Percentiles rank a stretch among this genome's conserved stretches.
phyloP scores from a whole-genome alignment of 257 asterid species.

The Primulina eburnea region DNA sequence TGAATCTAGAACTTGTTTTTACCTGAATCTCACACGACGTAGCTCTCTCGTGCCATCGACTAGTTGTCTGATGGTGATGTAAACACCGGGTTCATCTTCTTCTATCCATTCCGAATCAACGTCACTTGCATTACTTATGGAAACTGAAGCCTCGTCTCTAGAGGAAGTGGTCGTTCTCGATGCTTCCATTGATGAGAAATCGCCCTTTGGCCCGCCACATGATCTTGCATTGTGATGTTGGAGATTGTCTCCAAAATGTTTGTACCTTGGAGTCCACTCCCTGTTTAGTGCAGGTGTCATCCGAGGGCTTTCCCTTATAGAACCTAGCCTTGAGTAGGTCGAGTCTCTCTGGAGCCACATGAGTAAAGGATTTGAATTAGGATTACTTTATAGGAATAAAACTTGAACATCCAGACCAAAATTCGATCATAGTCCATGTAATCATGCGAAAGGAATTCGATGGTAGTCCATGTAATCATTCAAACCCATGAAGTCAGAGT shows the following conservation, averaged over 20 bases:
- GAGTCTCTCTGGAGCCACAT: constrained; percentile 77
- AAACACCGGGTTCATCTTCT: constrained; percentile 56
- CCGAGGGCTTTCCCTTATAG: constrained; percentile 72
- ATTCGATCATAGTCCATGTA: background rate
- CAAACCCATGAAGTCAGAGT: background rate
- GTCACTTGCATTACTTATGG: constrained; percentile 59
- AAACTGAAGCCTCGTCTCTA: constrained; percentile 79
- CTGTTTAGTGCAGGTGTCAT: constrained; percentile 72
- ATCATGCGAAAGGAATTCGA: background rate
- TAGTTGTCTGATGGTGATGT: constrained; percentile 50
- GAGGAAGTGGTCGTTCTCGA: constrained; percentile 82
- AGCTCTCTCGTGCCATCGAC: constrained; percentile 56
- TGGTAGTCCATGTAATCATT: background rate
- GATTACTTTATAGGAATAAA: background rate
- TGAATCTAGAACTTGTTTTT: background rate
- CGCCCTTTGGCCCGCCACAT: constrained; percentile 46
- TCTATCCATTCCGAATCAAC: constrained; percentile 52
- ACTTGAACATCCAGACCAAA: background rate
- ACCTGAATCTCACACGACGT: constrained; percentile 59
- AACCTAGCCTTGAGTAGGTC: constrained; percentile 69
- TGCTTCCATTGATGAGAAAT: constrained; percentile 58
- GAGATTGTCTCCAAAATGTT: constrained; percentile 10
- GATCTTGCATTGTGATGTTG: constrained; percentile 48
- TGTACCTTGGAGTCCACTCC: constrained; percentile 59
- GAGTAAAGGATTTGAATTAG: background rate